A percentile compares a stretch with the other conserved stretches of the same genome.
Evolutionary conservation across 495 filamentous ascomycete species (phyloP).

Genomic region (Neurospora sp.): DNA sequence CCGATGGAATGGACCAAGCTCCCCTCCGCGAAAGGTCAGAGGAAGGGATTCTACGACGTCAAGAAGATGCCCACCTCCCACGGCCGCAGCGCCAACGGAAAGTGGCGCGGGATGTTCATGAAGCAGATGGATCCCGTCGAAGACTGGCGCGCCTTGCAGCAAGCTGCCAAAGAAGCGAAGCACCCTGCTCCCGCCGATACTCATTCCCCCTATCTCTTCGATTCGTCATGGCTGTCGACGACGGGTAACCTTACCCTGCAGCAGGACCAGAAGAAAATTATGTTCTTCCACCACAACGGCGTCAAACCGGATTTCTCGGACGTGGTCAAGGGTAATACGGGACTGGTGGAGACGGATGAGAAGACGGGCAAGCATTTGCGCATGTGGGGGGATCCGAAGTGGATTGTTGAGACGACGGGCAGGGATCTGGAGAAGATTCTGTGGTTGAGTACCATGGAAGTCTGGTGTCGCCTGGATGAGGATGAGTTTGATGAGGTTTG

Average conservation of each 20-base stretch:
- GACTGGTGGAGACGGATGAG: constrained; percentile 4
- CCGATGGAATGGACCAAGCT: constrained; percentile 8
- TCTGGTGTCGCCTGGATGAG: constrained; percentile 21
- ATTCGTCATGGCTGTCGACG: constrained; percentile 5
- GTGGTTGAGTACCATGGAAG: constrained; percentile 40
- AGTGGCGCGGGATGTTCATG: constrained; percentile 13
- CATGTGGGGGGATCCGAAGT: constrained; percentile 20
- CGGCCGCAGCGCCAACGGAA: constrained; percentile 4
- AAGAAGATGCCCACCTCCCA: constrained; percentile 7
- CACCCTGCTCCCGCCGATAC: not conserved
- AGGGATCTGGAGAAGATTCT: constrained; percentile 39
- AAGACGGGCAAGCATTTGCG: constrained; percentile 7
- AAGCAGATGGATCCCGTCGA: constrained; percentile 16
- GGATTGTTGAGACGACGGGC: constrained; percentile 27
- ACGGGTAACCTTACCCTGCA: not conserved
- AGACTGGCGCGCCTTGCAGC: constrained; percentile 14
- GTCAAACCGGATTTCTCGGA: constrained; percentile 41
- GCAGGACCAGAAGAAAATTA: constrained; percentile 21
- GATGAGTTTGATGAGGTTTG: constrained; percentile 3
- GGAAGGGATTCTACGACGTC: constrained; percentile 38
- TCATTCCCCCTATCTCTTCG: not conserved
- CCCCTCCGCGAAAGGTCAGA: not conserved
- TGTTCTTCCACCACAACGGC: constrained; percentile 47
- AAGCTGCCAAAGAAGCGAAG: constrained; percentile 2
- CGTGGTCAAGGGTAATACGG: constrained; percentile 1